Evolutionary conservation across 345 rosid species (phyloP), one percentile per base, ranked within the genome.

Genomic region (Ricinus communis): DNA sequence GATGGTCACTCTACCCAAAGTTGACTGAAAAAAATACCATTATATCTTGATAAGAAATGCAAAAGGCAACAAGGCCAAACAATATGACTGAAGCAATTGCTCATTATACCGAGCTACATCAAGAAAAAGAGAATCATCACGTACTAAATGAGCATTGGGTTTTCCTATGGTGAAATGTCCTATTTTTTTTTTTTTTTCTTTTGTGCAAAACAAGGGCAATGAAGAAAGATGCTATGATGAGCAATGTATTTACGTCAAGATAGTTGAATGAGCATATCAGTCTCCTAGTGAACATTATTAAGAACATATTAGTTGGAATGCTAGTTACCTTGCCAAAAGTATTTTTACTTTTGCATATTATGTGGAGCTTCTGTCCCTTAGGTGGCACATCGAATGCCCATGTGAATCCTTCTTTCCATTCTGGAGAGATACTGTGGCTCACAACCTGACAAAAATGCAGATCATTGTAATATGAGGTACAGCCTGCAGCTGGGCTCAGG

Each of bases 341-440:
- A 74, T 84, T 89, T 78, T 91, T 93, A 86, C 90, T 93, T 83
- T 89, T 93, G 96, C 98, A 93, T 66, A 85, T 72, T 62, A 93
- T 91, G 77, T 91, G 97, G 64, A 93, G 98, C 66, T 93, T 91
- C 73, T 89, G 95, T 68, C 98, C 98, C 78, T 86, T 93, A 1
- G 98, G 98, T 9, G 98, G 93, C 60, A 89, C 88, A 81, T 93
- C 97, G 77, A 93, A 93, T 27, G 85, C 87, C 98, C 98, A 93
- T 24, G 87, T 84, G 80, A 93, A 93, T 27, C 86, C 87, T 83
- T 93, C 98, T 68, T 88, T 79, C 98, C 96, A 93, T 74, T 93
- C 98, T 10, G 97, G 97, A 69, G 81, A 82, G 47, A 65, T 77
- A 65, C 85, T 82, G 79, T 84, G 86, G 86, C 79, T 87, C 77